Base-by-base conservation (phyloP, 192 early-diverging fungal species). In the Dimargaris cristalligena region DNA sequence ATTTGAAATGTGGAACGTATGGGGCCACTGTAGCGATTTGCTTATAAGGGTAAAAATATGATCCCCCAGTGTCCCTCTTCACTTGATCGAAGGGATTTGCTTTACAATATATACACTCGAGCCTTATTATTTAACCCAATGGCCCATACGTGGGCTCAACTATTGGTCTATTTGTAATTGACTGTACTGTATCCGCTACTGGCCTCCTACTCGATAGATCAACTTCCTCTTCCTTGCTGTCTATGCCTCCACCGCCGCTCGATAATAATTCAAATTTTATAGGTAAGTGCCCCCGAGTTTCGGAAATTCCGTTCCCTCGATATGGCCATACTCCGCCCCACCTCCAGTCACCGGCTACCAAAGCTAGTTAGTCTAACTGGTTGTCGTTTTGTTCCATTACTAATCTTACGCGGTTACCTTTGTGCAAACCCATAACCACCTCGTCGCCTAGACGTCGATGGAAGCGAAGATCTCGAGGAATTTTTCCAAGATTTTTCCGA, bases 381-480 rank as follows among this genome's bases (percentile, higher is more conserved):
- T 16, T 10, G 6, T 10, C 6, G 38, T 16, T 10, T 10, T 16
- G 38, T 10, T 41, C 8, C 38, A 41, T 10, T 41, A 16, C 16
- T 6, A 16, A 16, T 41, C 8, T 6, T 16, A 41, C 38, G 6
- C 6, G 16, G 16, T 16, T 16, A 16, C 8, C 38, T 41, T 41
- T 6, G 8, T 16, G 16, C 38, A 6, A 16, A 41, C 38, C 38
- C 16, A 10, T 10, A 6, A 6, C 16, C 38, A 41, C 16, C 38
- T 41, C 38, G n/a, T n/a, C n/a, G n/a, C 38, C 38, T 26, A 30
- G 50, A 23, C 50, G 30, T 25, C 23, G 50, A 52, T 52, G 50
- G 23, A 14, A 23, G 30, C 50, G 50, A 52, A 52, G 50, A 52
- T 26, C 28, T 52, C 22, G 50, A 52, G 28, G 50, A 52, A 52